phyloP scores from a whole-genome alignment of 1,284 basidiomycete species.

The Fomitopsis schrenkii region DNA sequence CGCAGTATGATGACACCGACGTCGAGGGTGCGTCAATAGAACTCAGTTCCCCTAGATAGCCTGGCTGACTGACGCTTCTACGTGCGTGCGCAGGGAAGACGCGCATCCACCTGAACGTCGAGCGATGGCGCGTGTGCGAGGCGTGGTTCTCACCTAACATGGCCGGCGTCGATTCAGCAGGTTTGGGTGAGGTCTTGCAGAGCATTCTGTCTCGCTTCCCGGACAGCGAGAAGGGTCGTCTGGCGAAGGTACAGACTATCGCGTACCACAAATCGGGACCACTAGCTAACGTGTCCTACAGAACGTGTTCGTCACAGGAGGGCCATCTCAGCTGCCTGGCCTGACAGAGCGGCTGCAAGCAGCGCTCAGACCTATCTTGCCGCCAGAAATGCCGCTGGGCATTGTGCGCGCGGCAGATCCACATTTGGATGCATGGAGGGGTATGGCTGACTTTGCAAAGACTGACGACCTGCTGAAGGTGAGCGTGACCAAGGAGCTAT shows the following conservation, averaged over 20 bases:
- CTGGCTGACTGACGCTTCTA: not conserved
- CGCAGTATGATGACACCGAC: constrained; percentile 68
- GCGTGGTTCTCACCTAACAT: constrained; percentile 91
- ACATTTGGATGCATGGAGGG: constrained; percentile 82
- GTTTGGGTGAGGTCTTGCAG: constrained; percentile 87
- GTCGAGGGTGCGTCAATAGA: constrained; percentile 47
- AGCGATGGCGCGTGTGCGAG: constrained; percentile 91
- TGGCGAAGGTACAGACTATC: constrained; percentile 26
- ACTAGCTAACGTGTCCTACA: constrained; percentile 26
- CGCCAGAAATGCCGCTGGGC: constrained; percentile 69
- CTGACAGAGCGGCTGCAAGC: constrained; percentile 67
- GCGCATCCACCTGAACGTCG: constrained; percentile 90
- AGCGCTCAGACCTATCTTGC: constrained; percentile 75
- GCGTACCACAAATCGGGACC: not conserved
- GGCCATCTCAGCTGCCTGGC: constrained; percentile 73
- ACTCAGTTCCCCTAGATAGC: not conserved
- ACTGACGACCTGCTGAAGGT: constrained; percentile 56
- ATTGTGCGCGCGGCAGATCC: constrained; percentile 66
- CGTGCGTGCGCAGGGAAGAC: constrained; percentile 41
- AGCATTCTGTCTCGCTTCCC: constrained; percentile 83
- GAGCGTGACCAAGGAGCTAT: constrained; percentile 74
- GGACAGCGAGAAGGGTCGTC: constrained; percentile 46
- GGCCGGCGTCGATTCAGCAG: constrained; percentile 94
- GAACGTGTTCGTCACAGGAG: constrained; percentile 92
- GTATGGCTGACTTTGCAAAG: constrained; percentile 83